A percentile compares a stretch with the other conserved stretches of the same genome.
These are phyloP conservation scores for Penicillium bialowiezense DNA, from an alignment of 495 filamentous ascomycete genomes.

Conservation along the genomic window DNA sequence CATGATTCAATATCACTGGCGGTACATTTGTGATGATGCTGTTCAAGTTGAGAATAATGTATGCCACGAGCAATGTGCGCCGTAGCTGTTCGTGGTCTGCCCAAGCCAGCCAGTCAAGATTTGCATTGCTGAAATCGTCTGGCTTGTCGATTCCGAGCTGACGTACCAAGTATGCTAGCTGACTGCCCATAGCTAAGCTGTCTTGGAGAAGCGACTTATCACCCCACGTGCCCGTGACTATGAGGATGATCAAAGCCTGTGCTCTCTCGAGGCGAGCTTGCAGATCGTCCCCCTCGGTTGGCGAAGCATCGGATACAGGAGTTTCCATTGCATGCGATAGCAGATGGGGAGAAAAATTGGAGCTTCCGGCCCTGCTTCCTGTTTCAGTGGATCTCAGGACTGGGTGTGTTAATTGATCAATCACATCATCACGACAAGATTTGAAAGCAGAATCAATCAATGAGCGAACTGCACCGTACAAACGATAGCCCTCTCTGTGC, in stretches of 20 bases:
- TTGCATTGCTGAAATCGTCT: neutral
- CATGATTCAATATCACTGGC: slow-evolving; percentile 13
- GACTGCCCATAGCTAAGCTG: slow-evolving; percentile 4
- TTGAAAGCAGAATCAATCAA: neutral
- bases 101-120: neutral
- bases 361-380: neutral
- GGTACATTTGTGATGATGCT: slow-evolving; percentile 16
- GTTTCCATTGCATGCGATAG: neutral
- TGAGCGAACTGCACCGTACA: neutral
- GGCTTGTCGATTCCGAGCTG: neutral
- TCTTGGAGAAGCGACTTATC: neutral
- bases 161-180: slow-evolving; percentile 1
- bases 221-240: slow-evolving; percentile 7
- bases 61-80: slow-evolving; percentile 11
- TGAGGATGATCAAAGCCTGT: slow-evolving; percentile 8
- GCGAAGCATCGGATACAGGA: neutral
- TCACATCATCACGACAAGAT: neutral
- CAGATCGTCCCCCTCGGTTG: neutral
- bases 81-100: neutral
- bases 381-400: neutral
- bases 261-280: neutral
- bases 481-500: neutral
- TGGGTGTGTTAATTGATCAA: neutral
- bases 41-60: slow-evolving; percentile 16
- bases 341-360: neutral